Conservation (phyloP, 1,139 yeast species). For the Suhomyces choctaworum region DNA sequence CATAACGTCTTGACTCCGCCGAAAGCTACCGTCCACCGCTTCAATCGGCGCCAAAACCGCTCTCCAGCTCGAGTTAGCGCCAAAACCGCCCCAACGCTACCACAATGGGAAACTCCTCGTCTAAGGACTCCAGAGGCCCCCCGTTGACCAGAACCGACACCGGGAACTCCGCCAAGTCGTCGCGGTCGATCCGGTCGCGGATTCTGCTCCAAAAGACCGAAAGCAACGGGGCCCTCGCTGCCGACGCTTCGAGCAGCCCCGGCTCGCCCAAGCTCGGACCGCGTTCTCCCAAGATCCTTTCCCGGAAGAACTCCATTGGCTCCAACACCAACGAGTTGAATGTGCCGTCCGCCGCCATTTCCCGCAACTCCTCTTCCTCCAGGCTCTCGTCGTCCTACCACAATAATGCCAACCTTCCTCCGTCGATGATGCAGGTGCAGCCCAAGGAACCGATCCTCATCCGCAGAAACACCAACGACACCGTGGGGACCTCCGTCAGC, state of each 20-base stretch:
- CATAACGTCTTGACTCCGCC: too few species aligned
- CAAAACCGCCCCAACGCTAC: background rate
- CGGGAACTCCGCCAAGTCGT: conserved; percentile 50
- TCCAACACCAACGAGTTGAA: conserved; percentile 9
- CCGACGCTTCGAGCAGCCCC: conserved; percentile 11
- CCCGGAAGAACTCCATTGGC: conserved; percentile 40
- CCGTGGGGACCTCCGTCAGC: conserved; percentile 12
- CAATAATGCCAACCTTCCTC: conserved; percentile 46
- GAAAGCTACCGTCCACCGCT: too few species aligned
- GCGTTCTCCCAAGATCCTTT: conserved; percentile 36
- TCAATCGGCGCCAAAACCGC: too few species aligned
- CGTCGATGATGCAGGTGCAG: conserved; percentile 66
- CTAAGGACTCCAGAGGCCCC: conserved; percentile 36
- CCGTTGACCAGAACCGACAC: conserved; percentile 58
- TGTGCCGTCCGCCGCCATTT: conserved; percentile 13
- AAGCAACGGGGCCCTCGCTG: conserved; percentile 23
- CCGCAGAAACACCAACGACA: conserved; percentile 41
- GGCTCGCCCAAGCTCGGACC: conserved; percentile 23
- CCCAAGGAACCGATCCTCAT: conserved; percentile 69
- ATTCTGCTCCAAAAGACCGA: conserved; percentile 40
- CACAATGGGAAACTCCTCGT: conserved; percentile 48
- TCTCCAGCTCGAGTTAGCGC: background rate
- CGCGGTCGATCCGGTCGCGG: conserved; percentile 49
- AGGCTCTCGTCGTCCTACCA: conserved; percentile 10
- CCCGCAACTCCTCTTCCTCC: conserved; percentile 16